Base-by-base conservation (phyloP, 441 rosid genomes). In the Euphorbia celastroides region DNA sequence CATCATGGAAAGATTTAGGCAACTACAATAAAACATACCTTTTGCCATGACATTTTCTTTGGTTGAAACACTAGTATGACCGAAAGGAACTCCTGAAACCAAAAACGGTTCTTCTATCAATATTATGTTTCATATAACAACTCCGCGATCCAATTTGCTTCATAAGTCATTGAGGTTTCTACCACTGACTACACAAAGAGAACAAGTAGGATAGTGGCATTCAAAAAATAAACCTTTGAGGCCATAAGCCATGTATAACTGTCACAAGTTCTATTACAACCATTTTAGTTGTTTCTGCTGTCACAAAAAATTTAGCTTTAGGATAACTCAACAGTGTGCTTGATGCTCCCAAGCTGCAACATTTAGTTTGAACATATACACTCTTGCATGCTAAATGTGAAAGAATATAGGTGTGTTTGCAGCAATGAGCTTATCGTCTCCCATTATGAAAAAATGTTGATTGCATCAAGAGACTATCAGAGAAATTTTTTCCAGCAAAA, bases 21-120 rank as follows among this genome's bases (percentile, higher is more conserved):
- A 64, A 73, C 62, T 65, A 57, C 55, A 20, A 64, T 51, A 54
- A 66, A 72, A 71, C 88, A 82, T 89, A 94, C 97, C 99, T 92
- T 94, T 94, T 78, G 79, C 92, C 81, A 72, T 80, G 85, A 81
- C 78, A 89, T 81, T 91, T 80, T 85, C 86, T 79, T 86, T 89
- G 80, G 97, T 80, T 71, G 94, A 74, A 88, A 77, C 80, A 91
- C 79, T 76, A 70, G 92, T 71, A 83, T 73, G 83, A 83, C 89
- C 97, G 84, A 79, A 91, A 67, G 95, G 88, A 81, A 81, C 80
- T 86, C 97, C 97, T 94, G 99, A 85, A 94, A 89, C 76, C 73
- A 78, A 86, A 80, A 60, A 80, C 58, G 71, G 71, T 80, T 65
- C 75, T 74, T 81, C 74, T 81, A 85, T 85, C 77, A 89, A 83